A percentile compares a stretch with the other conserved stretches of the same genome.
Evolutionary conservation across 179 eudicot species (phyloP).

Genomic region (Camellia oleifera): DNA sequence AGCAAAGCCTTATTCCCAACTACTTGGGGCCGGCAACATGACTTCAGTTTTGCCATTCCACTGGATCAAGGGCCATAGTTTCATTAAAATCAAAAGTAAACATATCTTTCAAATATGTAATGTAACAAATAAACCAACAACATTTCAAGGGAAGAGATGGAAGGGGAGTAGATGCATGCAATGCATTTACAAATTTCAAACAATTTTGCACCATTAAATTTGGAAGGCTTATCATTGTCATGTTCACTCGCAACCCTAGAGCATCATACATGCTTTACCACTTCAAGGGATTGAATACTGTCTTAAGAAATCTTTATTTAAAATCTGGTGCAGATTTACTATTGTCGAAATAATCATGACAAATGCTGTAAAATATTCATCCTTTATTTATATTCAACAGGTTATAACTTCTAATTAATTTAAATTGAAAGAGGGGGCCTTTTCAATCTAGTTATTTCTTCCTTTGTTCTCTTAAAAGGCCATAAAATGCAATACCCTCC

Average conservation of each 20-base stretch:
- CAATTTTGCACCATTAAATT: background rate
- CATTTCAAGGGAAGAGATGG: background rate
- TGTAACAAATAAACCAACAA: background rate
- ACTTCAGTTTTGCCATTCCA: background rate
- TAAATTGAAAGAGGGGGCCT: background rate
- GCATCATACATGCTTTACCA: background rate
- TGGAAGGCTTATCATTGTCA: background rate
- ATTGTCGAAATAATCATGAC: too few relatives aligned
- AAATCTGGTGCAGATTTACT: background rate
- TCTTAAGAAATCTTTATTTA: slow-evolving; percentile 8
- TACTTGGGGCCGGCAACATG: background rate
- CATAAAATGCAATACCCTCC: slow-evolving; percentile 22
- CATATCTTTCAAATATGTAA: background rate
- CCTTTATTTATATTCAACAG: background rate
- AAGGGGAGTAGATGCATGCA: background rate
- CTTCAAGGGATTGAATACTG: background rate
- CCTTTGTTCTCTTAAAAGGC: background rate
- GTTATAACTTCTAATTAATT: background rate
- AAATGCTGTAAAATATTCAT: background rate
- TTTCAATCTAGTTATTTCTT: background rate
- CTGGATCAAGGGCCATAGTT: background rate
- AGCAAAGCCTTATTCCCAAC: background rate
- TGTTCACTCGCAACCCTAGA: background rate
- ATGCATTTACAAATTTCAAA: too few relatives aligned
- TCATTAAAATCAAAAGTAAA: background rate